A percentile compares a stretch with the other conserved stretches of the same genome.
phyloP scores from a whole-genome alignment of 441 rosid genomes.

The Gossypium aridum region DNA sequence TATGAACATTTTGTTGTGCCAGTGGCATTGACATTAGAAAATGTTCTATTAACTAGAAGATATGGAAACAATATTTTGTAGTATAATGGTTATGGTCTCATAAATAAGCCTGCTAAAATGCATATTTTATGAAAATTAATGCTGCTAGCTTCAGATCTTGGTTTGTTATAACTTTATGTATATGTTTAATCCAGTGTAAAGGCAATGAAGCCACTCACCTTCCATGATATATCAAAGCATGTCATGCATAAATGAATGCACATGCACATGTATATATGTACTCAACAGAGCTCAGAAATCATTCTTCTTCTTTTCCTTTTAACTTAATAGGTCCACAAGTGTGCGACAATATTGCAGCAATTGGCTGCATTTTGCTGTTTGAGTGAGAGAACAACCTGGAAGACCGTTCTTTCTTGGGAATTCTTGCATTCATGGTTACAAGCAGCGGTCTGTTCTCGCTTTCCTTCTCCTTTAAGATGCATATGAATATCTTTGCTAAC shows the following conservation, averaged over 20 bases:
- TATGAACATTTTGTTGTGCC: neutral
- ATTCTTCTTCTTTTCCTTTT: slow-evolving; percentile 17
- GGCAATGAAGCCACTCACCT: slow-evolving; percentile 2
- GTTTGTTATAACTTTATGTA: neutral
- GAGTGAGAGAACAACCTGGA: slow-evolving; percentile 76
- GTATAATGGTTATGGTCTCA: neutral
- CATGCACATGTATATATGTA: neutral
- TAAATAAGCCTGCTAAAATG: neutral
- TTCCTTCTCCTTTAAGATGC: slow-evolving; percentile 9
- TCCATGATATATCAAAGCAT: neutral
- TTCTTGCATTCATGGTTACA: slow-evolving; percentile 84
- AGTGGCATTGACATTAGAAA: neutral
- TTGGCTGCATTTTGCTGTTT: slow-evolving; percentile 87
- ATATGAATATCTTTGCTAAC: neutral
- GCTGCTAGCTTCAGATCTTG: neutral
- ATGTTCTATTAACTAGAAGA: neutral
- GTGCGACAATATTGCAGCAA: slow-evolving; percentile 87
- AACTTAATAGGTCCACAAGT: slow-evolving; percentile 69
- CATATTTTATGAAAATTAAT: neutral
- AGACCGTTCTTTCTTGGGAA: slow-evolving; percentile 71
- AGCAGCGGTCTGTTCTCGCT: slow-evolving; percentile 62
- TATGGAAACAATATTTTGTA: neutral
- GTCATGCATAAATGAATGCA: neutral
- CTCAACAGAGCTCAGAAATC: neutral
- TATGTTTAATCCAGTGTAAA: neutral